Percentiles rank a stretch among this genome's conserved stretches.
phyloP scores from a whole-genome alignment of 148 eudicot genomes.

The Hydrangea macrophylla region DNA sequence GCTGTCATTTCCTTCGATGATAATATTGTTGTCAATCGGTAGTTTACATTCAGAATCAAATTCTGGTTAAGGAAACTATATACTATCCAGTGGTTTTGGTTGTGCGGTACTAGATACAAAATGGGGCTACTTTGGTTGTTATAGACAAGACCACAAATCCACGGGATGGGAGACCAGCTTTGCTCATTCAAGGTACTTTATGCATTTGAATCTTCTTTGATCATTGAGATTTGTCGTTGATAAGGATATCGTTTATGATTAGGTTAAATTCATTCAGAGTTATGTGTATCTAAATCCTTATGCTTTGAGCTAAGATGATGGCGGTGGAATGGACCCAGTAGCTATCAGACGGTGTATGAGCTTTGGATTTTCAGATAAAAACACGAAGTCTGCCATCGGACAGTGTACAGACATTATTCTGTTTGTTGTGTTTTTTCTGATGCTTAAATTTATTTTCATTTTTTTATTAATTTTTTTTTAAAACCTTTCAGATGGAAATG shows the following conservation, averaged over 20 bases:
- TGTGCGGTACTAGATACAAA: slow-evolving; percentile 44
- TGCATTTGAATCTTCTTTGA: not conserved
- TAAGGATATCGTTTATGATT: not conserved
- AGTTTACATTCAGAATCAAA: not conserved
- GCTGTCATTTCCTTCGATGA: not conserved
- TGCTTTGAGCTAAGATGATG: slow-evolving; percentile 46
- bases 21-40: not conserved
- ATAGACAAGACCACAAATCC: slow-evolving; percentile 60
- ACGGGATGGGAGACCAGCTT: slow-evolving; percentile 54
- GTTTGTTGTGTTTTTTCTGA: not conserved
- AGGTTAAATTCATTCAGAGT: not conserved
- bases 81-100: not conserved
- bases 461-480: slow-evolving; percentile 4
- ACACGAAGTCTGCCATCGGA: slow-evolving; percentile 50
- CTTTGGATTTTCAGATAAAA: slow-evolving; percentile 72
- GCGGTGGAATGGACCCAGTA: slow-evolving; percentile 70
- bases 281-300: slow-evolving; percentile 11
- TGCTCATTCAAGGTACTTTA: slow-evolving; percentile 56
- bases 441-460: slow-evolving; percentile 8
- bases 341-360: slow-evolving; percentile 60
- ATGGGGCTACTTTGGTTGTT: slow-evolving; percentile 61
- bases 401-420: slow-evolving; percentile 38
- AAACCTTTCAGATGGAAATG: slow-evolving; percentile 66
- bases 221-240: not conserved
- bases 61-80: not conserved